Evolutionary conservation across 2,329 filamentous ascomycete genomes (phyloP).

Genomic region (Gnomoniopsis smithogilvyi): DNA sequence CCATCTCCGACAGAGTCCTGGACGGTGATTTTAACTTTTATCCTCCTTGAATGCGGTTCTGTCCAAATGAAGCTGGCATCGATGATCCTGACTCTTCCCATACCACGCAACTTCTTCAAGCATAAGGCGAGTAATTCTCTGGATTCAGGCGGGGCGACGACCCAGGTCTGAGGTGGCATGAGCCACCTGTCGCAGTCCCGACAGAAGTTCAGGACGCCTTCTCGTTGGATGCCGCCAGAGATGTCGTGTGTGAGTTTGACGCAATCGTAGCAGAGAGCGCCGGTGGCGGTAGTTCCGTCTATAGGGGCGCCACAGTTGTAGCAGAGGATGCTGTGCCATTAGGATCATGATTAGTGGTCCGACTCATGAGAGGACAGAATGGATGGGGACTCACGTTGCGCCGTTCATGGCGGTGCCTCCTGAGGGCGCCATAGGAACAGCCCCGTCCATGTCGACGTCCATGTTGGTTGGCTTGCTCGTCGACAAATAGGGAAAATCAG

Average conservation of each 20-base stretch:
- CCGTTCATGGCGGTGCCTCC: constrained; percentile 29
- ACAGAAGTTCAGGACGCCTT: constrained; percentile 88
- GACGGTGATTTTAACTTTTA: constrained; percentile 94
- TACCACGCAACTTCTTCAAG: constrained; percentile 78
- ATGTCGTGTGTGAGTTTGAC: constrained; percentile 94
- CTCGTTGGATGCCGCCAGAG: constrained; percentile 84
- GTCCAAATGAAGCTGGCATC: constrained; percentile 98
- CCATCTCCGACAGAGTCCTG: constrained; percentile 66
- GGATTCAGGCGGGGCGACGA: constrained; percentile 80
- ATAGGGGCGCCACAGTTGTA: constrained; percentile 97
- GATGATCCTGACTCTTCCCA: constrained; percentile 89
- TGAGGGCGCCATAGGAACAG: constrained; percentile 33
- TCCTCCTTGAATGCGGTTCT: constrained; percentile 87
- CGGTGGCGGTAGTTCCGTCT: constrained; percentile 81
- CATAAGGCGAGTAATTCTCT: constrained; percentile 91
- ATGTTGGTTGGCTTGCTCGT: constrained; percentile 27
- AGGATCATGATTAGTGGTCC: background rate
- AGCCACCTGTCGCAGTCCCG: constrained; percentile 94
- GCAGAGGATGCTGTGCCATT: constrained; percentile 72
- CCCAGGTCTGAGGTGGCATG: constrained; percentile 80
- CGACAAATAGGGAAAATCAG: background rate
- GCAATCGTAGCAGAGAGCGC: constrained; percentile 93
- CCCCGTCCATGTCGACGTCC: constrained; percentile 44
- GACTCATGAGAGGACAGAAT: background rate
- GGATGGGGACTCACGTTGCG: constrained; percentile 35